Base-by-base conservation (phyloP, 768 basidiomycete species). In the Leccinum pellstonianum region DNA sequence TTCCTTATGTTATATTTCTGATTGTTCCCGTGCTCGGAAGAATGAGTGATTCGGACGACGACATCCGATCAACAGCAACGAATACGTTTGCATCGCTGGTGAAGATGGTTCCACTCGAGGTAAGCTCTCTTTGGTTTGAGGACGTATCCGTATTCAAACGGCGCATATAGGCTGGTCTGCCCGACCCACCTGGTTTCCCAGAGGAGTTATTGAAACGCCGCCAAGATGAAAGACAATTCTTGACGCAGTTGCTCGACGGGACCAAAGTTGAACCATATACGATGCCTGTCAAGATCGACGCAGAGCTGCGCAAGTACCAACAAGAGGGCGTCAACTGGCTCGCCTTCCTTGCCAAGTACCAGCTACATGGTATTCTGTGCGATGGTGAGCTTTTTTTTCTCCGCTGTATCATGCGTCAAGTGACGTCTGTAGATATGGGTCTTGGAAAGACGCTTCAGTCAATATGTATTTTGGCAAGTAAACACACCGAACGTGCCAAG, bases 271-370 rank as follows among this genome's bases (percentile, higher is more conserved):
- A 95, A 66, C 86, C 88, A 62, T 99, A 98, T 71, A 75, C 77
- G 46, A 84, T 99, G 1, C 94, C 97, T 0, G 86, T 95, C 57
- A 76, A 78, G 27, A 91, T 99, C 80, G 92, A 95, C 58, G 95
- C 95, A 33, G 93, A 98, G 65, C 79, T 99, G 52, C 89, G 97
- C 60, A 93, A 95, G 71, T 99, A 99, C 72, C 97, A 99, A 74
- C 92, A 93, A 76, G 97, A 99, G 57, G 97, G 97, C 35, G 92
- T 99, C 64, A 98, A 93, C 71, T 99, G 97, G 97, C 80, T 99
- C 17, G 97, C 97, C 1, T 99, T 99, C 79, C 80, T 99, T 38
- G 92, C 94, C 19, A 98, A 97, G 72, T 99, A 97, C 72, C 97
- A 98, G 68, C 76, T 99, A 3, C 97, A 99, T 70, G 97, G 97